Conservation (phyloP, 345 rosid species). For the Rhizophora mangle region DNA sequence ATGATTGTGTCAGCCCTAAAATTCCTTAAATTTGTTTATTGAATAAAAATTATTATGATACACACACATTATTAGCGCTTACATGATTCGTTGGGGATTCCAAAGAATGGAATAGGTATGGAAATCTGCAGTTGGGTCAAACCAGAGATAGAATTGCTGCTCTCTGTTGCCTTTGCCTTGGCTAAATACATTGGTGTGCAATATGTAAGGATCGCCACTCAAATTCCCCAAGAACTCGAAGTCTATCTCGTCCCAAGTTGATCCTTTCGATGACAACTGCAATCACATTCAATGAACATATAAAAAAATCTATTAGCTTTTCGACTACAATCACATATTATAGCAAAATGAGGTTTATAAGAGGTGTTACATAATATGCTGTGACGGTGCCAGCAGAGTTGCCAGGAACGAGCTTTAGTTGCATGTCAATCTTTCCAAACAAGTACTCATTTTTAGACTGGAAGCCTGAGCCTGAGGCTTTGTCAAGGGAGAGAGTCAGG, state of each 20-base stretch:
- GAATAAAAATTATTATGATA: too few relatives aligned
- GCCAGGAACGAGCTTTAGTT: conserved; percentile 56
- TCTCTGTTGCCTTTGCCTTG: conserved; percentile 65
- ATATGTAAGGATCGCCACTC: conserved; percentile 59
- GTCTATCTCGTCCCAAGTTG: conserved; percentile 66
- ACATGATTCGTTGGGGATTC: conserved; percentile 59
- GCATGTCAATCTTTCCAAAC: conserved; percentile 53
- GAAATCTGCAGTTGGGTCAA: conserved; percentile 61
- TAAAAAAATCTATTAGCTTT: background rate
- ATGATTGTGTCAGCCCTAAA: too few relatives aligned
- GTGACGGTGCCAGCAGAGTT: conserved; percentile 65
- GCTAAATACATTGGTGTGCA: conserved; percentile 54
- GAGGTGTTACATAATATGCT: conserved; percentile 40
- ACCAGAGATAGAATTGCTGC: conserved; percentile 67
- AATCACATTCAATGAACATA: background rate
- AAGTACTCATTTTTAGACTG: conserved; percentile 53
- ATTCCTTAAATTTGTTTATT: too few relatives aligned
- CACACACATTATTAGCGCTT: background rate
- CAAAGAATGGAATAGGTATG: conserved; percentile 65
- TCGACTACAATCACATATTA: background rate
- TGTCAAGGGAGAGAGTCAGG: conserved; percentile 54
- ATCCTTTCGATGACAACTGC: conserved; percentile 54
- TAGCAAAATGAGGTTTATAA: background rate
- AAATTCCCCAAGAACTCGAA: conserved; percentile 65
- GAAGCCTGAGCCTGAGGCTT: conserved; percentile 58